Evolutionary conservation across 352 stramenopile genomes (phyloP).

Genomic region (Phytophthora idaei): DNA sequence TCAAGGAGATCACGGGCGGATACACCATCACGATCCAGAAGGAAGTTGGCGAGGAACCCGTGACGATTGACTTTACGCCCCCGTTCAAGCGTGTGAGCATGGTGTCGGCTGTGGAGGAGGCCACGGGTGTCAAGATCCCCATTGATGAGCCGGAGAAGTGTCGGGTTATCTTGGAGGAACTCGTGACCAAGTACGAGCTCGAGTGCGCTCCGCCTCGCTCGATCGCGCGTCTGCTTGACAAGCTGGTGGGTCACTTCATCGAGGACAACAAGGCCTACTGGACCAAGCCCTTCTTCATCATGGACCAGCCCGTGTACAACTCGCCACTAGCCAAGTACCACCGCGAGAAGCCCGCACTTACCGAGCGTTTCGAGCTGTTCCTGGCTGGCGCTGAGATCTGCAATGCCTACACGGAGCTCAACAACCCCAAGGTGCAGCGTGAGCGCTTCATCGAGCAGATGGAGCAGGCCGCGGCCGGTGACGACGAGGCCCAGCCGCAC

Average conservation of each 20-base stretch:
- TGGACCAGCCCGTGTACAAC: conserved; percentile 98
- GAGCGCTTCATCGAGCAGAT: conserved; percentile 86
- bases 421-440: conserved; percentile 93
- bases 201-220: conserved; percentile 75
- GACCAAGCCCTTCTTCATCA: conserved; percentile 98
- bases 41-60: conserved; percentile 64
- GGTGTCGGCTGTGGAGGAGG: conserved; percentile 75
- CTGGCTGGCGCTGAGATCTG: conserved; percentile 95
- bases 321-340: conserved; percentile 98
- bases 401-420: conserved; percentile 99
- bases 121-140: conserved; percentile 70
- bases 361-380: conserved; percentile 99
- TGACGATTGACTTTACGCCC: conserved; percentile 93
- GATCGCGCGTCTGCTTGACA: conserved; percentile 83
- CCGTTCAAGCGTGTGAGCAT: conserved; percentile 97
- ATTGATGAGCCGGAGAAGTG: conserved; percentile 74
- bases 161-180: conserved; percentile 59
- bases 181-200: conserved; percentile 75
- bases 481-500: conserved; percentile 89
- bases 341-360: conserved; percentile 90
- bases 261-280: conserved; percentile 88
- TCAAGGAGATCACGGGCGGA: conserved; percentile 91
- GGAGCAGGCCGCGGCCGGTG: conserved; percentile 75
- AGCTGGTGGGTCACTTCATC: conserved; percentile 90
- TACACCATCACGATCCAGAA: conserved; percentile 92